These are phyloP conservation scores for Picea sitchensis DNA, from an alignment of 75 land plant genomes.

Conservation along the genomic window DNA sequence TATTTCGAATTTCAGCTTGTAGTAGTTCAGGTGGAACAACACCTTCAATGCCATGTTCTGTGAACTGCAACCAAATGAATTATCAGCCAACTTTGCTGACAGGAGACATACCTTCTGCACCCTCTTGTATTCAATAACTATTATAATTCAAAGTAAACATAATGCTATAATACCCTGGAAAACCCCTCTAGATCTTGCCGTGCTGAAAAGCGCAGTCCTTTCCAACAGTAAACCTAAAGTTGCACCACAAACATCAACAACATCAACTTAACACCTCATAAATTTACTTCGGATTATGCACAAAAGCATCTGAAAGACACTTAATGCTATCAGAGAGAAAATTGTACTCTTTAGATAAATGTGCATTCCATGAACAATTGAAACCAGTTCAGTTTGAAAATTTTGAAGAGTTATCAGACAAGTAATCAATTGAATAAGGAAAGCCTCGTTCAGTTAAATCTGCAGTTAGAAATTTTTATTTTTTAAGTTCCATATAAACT, in stretches of 20 bases:
- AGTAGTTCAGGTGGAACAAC: constrained; percentile 93
- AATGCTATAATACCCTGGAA: constrained; percentile 52
- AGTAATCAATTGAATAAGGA: too few relatives aligned
- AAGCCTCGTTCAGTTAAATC: not conserved
- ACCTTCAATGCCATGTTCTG: constrained; percentile 91
- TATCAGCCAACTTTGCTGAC: not conserved
- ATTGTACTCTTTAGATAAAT: not conserved
- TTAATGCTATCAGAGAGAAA: not conserved
- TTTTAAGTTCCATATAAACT: not conserved
- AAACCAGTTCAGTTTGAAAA: too few relatives aligned
- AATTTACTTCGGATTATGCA: not conserved
- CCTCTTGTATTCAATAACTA: not conserved
- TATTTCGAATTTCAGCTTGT: constrained; percentile 67
- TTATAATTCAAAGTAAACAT: not conserved
- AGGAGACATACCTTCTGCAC: not conserved
- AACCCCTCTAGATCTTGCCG: constrained; percentile 97
- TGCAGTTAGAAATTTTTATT: not conserved
- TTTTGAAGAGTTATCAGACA: too few relatives aligned
- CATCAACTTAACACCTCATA: not conserved
- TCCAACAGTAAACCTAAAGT: constrained; percentile 98
- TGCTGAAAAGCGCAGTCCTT: constrained; percentile 94
- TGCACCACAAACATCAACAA: not conserved
- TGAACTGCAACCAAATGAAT: constrained; percentile 51
- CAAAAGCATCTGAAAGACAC: not conserved
- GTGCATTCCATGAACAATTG: not conserved